phyloP scores from a whole-genome alignment of 2,329 filamentous ascomycete genomes.

The Colletotrichum lindemuthianum region DNA sequence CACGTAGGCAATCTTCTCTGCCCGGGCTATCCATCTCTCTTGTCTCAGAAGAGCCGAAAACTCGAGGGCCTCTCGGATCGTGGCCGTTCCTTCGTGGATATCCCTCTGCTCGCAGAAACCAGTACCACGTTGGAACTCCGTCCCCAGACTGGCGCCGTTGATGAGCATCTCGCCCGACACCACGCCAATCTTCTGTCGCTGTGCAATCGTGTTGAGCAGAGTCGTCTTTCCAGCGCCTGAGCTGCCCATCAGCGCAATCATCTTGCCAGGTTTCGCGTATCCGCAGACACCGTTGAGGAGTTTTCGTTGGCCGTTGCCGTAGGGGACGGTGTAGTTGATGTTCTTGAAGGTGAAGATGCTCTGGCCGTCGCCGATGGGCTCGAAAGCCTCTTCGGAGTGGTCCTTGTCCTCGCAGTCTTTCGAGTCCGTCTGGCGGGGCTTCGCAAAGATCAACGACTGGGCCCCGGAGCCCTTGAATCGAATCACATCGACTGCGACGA shows the following conservation, averaged over 20 bases:
- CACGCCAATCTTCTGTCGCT: slow-evolving; percentile 72
- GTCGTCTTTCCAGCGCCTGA: slow-evolving; percentile 88
- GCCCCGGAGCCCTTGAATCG: slow-evolving; percentile 56
- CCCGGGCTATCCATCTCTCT: slow-evolving; percentile 59
- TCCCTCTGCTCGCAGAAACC: slow-evolving; percentile 78
- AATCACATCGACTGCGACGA: slow-evolving; percentile 75
- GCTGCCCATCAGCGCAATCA: slow-evolving; percentile 85
- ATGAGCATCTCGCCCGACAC: slow-evolving; percentile 72
- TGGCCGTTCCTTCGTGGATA: slow-evolving; percentile 72
- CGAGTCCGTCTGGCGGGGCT: neutral
- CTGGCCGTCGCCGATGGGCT: slow-evolving; percentile 64
- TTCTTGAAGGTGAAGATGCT: slow-evolving; percentile 78
- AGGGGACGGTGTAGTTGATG: slow-evolving; percentile 76
- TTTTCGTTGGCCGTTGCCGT: slow-evolving; percentile 21
- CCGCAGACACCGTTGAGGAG: slow-evolving; percentile 64
- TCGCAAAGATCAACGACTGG: slow-evolving; percentile 33
- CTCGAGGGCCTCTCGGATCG: slow-evolving; percentile 73
- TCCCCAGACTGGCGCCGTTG: slow-evolving; percentile 67
- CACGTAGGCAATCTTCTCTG: slow-evolving; percentile 74
- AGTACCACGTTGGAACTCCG: slow-evolving; percentile 72
- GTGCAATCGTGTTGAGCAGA: slow-evolving; percentile 78
- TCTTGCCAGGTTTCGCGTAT: slow-evolving; percentile 81
- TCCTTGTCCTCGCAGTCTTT: slow-evolving; percentile 40
- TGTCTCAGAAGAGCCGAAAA: slow-evolving; percentile 75
- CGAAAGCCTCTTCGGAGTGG: slow-evolving; percentile 48